Conservation (phyloP, 345 rosid species). For the Acer negundo region DNA sequence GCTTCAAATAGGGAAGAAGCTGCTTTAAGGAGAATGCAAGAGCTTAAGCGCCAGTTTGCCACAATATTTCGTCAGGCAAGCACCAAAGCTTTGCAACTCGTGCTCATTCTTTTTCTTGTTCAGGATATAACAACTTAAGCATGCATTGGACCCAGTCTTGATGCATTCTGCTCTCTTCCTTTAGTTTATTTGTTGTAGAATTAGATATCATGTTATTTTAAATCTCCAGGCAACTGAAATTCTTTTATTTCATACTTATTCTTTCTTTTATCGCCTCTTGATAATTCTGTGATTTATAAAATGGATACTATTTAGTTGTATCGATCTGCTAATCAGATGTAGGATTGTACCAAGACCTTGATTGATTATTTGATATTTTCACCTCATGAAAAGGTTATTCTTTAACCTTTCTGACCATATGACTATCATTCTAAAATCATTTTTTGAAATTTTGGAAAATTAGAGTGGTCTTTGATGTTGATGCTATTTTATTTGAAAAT, state of each 20-base stretch:
- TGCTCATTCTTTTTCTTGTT: background rate
- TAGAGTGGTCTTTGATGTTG: background rate
- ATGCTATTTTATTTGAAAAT: background rate
- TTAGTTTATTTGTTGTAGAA: background rate
- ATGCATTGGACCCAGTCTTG: background rate
- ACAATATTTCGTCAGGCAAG: slow-evolving; percentile 57
- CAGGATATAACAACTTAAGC: background rate
- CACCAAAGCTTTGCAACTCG: slow-evolving; percentile 5
- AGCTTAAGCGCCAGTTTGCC: slow-evolving; percentile 64
- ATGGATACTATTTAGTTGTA: background rate
- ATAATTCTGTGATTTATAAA: background rate
- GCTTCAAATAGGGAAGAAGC: slow-evolving; percentile 38
- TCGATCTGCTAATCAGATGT: background rate
- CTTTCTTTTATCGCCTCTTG: background rate
- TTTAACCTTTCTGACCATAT: background rate
- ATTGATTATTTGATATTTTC: background rate
- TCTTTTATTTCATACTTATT: background rate
- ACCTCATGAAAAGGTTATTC: background rate
- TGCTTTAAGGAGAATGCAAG: slow-evolving; percentile 49
- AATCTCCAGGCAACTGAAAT: background rate
- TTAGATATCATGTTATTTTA: background rate
- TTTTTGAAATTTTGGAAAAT: background rate
- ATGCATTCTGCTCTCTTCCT: background rate
- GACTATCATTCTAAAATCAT: background rate
- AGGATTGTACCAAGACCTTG: background rate